Conservation (phyloP, 2,329 filamentous ascomycete genomes). For the Trichophyton schoenleinii region DNA sequence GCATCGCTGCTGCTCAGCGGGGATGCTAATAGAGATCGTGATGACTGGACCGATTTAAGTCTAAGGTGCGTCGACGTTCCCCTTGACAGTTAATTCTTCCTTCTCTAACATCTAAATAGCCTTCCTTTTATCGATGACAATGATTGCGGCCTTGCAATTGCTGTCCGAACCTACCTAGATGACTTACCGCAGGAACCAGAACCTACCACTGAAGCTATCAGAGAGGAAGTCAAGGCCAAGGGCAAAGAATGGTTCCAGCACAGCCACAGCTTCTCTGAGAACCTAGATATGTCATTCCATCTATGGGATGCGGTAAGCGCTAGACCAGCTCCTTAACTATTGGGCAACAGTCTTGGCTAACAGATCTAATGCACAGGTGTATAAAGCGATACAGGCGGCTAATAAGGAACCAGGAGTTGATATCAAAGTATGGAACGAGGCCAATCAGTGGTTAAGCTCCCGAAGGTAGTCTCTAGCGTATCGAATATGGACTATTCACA, state of each 20-base stretch:
- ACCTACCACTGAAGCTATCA: slow-evolving; percentile 38
- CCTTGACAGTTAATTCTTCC: not conserved
- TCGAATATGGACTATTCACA: not conserved
- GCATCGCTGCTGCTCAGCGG: slow-evolving; percentile 69
- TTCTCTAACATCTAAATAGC: slow-evolving; percentile 16
- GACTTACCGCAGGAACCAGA: slow-evolving; percentile 46
- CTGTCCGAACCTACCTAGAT: slow-evolving; percentile 38
- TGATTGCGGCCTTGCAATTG: slow-evolving; percentile 37
- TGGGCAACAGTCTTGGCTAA: not conserved
- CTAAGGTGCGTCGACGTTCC: slow-evolving; percentile 49
- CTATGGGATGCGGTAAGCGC: slow-evolving; percentile 52
- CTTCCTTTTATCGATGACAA: slow-evolving; percentile 36
- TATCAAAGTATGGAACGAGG: slow-evolving; percentile 45
- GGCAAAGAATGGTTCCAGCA: slow-evolving; percentile 51
- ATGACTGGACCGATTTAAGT: slow-evolving; percentile 56
- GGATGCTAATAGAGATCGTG: slow-evolving; percentile 58
- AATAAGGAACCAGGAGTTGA: slow-evolving; percentile 39
- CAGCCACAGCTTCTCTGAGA: slow-evolving; percentile 44
- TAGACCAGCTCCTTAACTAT: not conserved
- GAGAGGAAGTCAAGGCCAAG: slow-evolving; percentile 39
- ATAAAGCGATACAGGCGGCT: slow-evolving; percentile 44
- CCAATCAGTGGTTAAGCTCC: slow-evolving; percentile 45
- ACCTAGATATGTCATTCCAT: slow-evolving; percentile 48
- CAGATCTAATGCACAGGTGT: slow-evolving; percentile 34
- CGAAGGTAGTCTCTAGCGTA: slow-evolving; percentile 20